These are phyloP conservation scores for Kodamaea arcana DNA, from an alignment of 1,139 yeast species.

Conservation along the genomic window DNA sequence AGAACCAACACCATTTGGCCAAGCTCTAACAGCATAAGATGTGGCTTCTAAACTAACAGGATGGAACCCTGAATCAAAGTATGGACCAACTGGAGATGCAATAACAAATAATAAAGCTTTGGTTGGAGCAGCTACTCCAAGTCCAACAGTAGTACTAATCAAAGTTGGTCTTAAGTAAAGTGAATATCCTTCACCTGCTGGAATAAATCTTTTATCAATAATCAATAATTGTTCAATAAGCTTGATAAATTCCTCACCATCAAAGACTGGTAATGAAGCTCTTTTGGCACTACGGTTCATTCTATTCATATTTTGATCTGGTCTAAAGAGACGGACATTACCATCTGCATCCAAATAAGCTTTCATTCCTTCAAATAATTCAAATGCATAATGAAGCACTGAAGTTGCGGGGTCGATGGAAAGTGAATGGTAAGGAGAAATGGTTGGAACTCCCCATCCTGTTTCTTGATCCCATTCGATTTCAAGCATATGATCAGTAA, in stretches of 20 bases:
- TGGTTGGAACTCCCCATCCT: slow-evolving; percentile 88
- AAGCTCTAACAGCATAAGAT: slow-evolving; percentile 91
- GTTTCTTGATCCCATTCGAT: slow-evolving; percentile 71
- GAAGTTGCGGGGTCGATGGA: slow-evolving; percentile 79
- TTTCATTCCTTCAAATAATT: slow-evolving; percentile 93
- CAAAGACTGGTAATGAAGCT: slow-evolving; percentile 83
- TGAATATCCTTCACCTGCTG: slow-evolving; percentile 81
- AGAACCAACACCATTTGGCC: slow-evolving; percentile 99
- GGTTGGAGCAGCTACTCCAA: slow-evolving; percentile 81
- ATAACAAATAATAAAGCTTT: slow-evolving; percentile 79
- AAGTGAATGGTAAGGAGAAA: slow-evolving; percentile 77
- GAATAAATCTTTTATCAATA: slow-evolving; percentile 73
- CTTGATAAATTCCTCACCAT: slow-evolving; percentile 68
- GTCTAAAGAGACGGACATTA: slow-evolving; percentile 78
- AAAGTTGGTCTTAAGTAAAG: slow-evolving; percentile 90
- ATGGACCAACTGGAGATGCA: slow-evolving; percentile 95
- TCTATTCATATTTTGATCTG: slow-evolving; percentile 86
- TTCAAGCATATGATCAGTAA: slow-evolving; percentile 88
- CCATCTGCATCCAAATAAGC: slow-evolving; percentile 76
- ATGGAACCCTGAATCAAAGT: slow-evolving; percentile 85
- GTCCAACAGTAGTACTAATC: slow-evolving; percentile 83
- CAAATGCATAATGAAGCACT: slow-evolving; percentile 93
- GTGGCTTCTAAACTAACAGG: slow-evolving; percentile 93
- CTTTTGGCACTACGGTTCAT: slow-evolving; percentile 85
- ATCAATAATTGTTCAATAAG: slow-evolving; percentile 70